Evolutionary conservation across 306 rosid species (phyloP).

Genomic region (Psophocarpus tetragonolobus): DNA sequence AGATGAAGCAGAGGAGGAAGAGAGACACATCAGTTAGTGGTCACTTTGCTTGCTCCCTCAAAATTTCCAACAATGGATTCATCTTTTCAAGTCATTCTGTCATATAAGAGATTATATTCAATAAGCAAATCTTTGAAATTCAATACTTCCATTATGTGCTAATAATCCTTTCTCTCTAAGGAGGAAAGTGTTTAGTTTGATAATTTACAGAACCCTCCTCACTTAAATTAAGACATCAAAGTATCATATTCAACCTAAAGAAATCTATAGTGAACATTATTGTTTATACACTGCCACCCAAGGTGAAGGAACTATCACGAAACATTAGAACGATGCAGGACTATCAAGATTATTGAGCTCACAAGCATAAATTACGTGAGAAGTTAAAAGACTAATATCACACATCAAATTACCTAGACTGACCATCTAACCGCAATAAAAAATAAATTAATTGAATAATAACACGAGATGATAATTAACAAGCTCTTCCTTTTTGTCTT

Average conservation of each 20-base stretch:
- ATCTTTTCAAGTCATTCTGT: neutral
- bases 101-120: neutral
- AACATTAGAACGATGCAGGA: too few relatives aligned
- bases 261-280: too few relatives aligned
- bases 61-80: neutral
- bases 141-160: neutral
- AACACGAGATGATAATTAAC: neutral
- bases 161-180: neutral
- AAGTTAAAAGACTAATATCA: too few relatives aligned
- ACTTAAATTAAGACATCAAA: too few relatives aligned
- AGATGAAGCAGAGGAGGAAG: conserved; percentile 58
- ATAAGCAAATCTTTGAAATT: neutral
- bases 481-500: neutral
- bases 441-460: neutral
- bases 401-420: too few relatives aligned
- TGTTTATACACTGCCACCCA: too few relatives aligned
- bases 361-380: too few relatives aligned
- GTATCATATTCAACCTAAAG: too few relatives aligned
- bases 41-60: neutral
- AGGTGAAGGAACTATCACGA: too few relatives aligned
- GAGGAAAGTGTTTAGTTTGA: neutral
- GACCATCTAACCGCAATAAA: too few relatives aligned
- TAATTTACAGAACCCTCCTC: too few relatives aligned
- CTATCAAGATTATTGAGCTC: too few relatives aligned
- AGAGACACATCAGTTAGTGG: conserved; percentile 33